A percentile compares a stretch with the other conserved stretches of the same genome.
Conservation (phyloP, 2,329 filamentous ascomycete species). For the Dendryphion nanum region DNA sequence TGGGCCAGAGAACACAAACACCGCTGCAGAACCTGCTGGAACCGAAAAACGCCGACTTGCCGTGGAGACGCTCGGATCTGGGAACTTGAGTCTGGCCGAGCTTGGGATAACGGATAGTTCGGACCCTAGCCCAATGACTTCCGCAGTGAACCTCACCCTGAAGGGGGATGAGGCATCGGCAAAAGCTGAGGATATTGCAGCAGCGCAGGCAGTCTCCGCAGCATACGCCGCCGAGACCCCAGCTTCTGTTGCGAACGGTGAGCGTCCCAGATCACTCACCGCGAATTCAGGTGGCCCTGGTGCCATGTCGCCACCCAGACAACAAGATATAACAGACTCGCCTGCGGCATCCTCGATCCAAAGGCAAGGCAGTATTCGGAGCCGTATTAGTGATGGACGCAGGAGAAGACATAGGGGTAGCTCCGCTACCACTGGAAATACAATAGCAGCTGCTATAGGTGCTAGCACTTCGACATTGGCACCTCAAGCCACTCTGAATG, state of each 20-base stretch:
- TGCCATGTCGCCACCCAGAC: slow-evolving; percentile 55
- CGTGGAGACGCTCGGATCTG: slow-evolving; percentile 83
- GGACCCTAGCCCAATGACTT: slow-evolving; percentile 56
- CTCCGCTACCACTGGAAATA: slow-evolving; percentile 63
- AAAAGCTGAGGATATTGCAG: slow-evolving; percentile 59
- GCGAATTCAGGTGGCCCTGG: slow-evolving; percentile 29
- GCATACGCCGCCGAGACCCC: slow-evolving; percentile 54
- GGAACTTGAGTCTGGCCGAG: slow-evolving; percentile 85
- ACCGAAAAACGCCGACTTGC: slow-evolving; percentile 61
- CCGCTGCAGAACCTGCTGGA: slow-evolving; percentile 14
- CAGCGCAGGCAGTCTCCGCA: slow-evolving; percentile 59
- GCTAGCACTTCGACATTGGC: slow-evolving; percentile 70
- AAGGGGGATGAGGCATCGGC: slow-evolving; percentile 53
- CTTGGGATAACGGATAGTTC: slow-evolving; percentile 71
- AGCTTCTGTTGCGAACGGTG: slow-evolving; percentile 26
- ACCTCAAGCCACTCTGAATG: slow-evolving; percentile 58
- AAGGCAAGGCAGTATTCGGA: slow-evolving; percentile 51
- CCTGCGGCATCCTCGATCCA: slow-evolving; percentile 51
- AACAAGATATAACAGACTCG: slow-evolving; percentile 65
- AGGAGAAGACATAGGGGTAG: slow-evolving; percentile 77
- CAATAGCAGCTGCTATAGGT: slow-evolving; percentile 70
- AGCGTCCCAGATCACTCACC: slow-evolving; percentile 41
- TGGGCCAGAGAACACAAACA: slow-evolving; percentile 26
- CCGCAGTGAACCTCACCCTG: slow-evolving; percentile 57
- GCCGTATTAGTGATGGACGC: slow-evolving; percentile 51